Conservation (phyloP, 108 stramenopile species). For the Cyclotella atomus region DNA sequence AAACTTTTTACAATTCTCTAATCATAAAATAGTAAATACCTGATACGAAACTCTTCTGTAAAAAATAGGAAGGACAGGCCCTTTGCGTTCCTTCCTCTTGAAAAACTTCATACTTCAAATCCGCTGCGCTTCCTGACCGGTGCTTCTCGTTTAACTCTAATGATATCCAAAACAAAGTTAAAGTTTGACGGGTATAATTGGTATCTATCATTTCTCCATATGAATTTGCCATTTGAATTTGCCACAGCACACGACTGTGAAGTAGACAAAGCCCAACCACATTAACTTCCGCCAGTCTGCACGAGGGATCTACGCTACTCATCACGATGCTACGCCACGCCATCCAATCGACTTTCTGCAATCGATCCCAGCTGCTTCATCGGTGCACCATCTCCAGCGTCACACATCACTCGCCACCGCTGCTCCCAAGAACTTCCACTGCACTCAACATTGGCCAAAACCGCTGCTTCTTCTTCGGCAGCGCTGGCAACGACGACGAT, state of each 20-base stretch:
- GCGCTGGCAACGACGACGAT: constrained; percentile 40
- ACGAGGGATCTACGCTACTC: neutral
- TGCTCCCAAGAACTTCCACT: neutral
- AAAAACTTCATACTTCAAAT: too few relatives aligned
- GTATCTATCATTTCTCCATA: too few relatives aligned
- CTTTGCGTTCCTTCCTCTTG: too few relatives aligned
- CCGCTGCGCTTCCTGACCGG: too few relatives aligned
- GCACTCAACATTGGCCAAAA: constrained; percentile 1
- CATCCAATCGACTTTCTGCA: neutral
- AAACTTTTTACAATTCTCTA: too few relatives aligned
- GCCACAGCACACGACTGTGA: neutral
- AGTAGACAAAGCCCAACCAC: neutral
- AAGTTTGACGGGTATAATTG: too few relatives aligned
- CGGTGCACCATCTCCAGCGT: neutral
- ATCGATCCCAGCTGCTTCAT: neutral
- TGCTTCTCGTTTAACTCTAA: too few relatives aligned
- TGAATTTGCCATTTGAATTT: too few relatives aligned
- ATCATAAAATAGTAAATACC: too few relatives aligned
- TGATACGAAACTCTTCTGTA: too few relatives aligned
- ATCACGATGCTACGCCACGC: neutral
- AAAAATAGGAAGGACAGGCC: too few relatives aligned
- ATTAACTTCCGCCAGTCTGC: neutral
- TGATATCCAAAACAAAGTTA: too few relatives aligned
- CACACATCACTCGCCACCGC: neutral
- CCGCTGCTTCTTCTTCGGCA: constrained; percentile 49